Conservation (phyloP, 1,139 yeast genomes). For the Debaryomyces fabryi region DNA sequence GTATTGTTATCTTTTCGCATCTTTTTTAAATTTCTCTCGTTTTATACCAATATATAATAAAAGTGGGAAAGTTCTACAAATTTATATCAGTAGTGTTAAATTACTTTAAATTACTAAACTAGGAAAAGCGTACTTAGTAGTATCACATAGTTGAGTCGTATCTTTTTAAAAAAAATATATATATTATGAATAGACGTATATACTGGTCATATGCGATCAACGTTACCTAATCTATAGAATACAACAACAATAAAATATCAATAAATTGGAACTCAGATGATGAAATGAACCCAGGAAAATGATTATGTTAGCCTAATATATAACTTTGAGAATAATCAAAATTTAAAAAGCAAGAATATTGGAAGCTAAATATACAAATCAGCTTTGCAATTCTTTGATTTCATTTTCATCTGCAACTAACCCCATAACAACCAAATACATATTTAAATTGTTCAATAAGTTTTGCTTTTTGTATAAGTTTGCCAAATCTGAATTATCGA, state of each 20-base stretch:
- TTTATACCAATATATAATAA: background rate
- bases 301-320: background rate
- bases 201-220: background rate
- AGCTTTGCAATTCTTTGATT: constrained; percentile 50
- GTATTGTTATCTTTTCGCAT: background rate
- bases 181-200: background rate
- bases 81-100: background rate
- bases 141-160: background rate
- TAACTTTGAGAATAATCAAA: background rate
- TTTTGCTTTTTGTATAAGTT: constrained; percentile 61
- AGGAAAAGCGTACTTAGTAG: too few species aligned
- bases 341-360: background rate
- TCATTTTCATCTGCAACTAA: constrained; percentile 79
- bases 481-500: constrained; percentile 56
- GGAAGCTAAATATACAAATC: background rate
- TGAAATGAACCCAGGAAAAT: background rate
- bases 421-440: constrained; percentile 96
- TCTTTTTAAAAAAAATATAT: background rate
- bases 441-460: constrained; percentile 78
- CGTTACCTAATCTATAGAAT: constrained; percentile 1
- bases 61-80: background rate
- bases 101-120: background rate
- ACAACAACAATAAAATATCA: constrained; percentile 5
- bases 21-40: background rate
- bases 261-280: background rate